Evolutionary conservation across 768 basidiomycete genomes (phyloP), one percentile per base, ranked within the genome.

Genomic region (Tulasnella sp.): DNA sequence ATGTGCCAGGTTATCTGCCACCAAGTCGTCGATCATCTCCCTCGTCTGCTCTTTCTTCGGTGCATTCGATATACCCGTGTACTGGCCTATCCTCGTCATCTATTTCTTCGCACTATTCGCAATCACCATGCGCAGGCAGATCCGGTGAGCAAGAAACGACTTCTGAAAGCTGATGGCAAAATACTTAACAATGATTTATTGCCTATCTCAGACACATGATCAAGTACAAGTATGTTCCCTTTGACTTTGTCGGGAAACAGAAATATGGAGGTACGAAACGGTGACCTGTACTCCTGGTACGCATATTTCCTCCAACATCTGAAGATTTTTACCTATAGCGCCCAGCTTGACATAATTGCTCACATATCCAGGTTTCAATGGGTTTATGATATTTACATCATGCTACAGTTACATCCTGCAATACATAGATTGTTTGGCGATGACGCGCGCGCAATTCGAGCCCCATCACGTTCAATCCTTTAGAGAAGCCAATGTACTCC

Each of bases 1-100:
- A 43, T 19, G 42, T 43, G 19, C 42, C 65, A 93, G 94, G 95
- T 78, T 97, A 45, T 89, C 91, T 3, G 78, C 91, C 1, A 98
- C 93, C 4, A 85, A 88, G 48, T 92, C 95, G 10, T 86, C 88
- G 24, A n/a, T 87, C 21, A 69, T 99, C 54, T 86, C 92, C 3
- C 67, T 95, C 43, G 72, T 85, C 56, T 86, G 86, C 70, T 89
- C 96, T 1, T 74, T 85, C 58, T 94, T 89, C 24, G 78, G 86
- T 48, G 74, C 85, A 34, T 95, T 96, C 65, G 94, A 98, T 70
- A 87, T 99, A 21, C 95, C 96, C 5, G 96, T 98, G 23, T 98
- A 96, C 75, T 98, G 96, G 94, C 96, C 96, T 7, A 98, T 99
- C 72, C 82, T 99, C 56, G 84, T 98, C 66, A 77, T 97, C 60